phyloP scores from a whole-genome alignment of 2,329 filamentous ascomycete genomes.

The Pseudocercospora fuligena region DNA sequence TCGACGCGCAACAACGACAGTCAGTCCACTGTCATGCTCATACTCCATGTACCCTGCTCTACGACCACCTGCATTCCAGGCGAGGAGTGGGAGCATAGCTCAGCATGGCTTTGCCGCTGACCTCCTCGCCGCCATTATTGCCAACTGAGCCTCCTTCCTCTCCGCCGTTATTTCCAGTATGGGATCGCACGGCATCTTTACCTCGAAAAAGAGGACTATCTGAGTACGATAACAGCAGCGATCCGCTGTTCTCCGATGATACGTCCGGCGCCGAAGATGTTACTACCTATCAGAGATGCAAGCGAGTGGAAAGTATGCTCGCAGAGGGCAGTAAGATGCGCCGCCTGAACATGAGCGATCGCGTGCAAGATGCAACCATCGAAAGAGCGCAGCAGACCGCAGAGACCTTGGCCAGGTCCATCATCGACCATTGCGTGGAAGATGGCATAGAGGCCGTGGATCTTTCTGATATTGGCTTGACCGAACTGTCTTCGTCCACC shows the following conservation, averaged over 20 bases:
- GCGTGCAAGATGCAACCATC: not conserved
- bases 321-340: conserved; percentile 8
- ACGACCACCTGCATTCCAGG: too few species aligned
- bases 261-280: conserved; percentile 60
- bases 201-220: conserved; percentile 39
- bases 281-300: conserved; percentile 64
- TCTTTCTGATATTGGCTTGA: conserved; percentile 60
- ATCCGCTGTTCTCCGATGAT: conserved; percentile 76
- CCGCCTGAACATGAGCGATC: conserved; percentile 6
- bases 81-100: not conserved
- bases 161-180: conserved; percentile 28
- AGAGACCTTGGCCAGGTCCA: conserved; percentile 30
- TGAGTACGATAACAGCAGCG: conserved; percentile 60
- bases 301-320: conserved; percentile 42
- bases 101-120: conserved; percentile 34
- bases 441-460: conserved; percentile 64
- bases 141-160: conserved; percentile 31
- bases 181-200: conserved; percentile 12
- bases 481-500: conserved; percentile 60
- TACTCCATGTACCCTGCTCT: too few species aligned
- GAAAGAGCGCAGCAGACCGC: conserved; percentile 15
- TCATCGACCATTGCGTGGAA: conserved; percentile 50
- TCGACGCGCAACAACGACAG: too few species aligned
- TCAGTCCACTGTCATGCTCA: too few species aligned
- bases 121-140: conserved; percentile 39